Conservation (phyloP, 2,329 filamentous ascomycete species). For the Colletotrichum filicis region DNA sequence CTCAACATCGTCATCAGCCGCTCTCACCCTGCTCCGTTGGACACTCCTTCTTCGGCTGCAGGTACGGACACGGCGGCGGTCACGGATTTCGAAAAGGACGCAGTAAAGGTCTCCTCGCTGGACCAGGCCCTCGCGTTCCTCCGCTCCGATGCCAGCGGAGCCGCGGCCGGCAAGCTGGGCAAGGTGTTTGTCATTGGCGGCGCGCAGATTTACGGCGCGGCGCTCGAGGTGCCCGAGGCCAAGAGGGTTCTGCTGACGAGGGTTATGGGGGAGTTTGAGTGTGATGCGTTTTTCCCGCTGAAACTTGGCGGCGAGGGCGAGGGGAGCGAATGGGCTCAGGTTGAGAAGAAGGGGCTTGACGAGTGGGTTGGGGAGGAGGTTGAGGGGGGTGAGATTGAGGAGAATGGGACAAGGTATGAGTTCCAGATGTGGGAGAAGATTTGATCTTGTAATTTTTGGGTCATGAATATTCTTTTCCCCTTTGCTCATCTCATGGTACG, state of each 20-base stretch:
- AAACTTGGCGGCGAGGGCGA: slow-evolving; percentile 53
- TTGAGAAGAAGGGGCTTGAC: slow-evolving; percentile 62
- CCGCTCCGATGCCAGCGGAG: slow-evolving; percentile 44
- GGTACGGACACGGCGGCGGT: not conserved
- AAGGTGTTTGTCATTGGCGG: slow-evolving; percentile 91
- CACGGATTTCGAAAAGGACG: slow-evolving; percentile 49
- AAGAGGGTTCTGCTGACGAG: slow-evolving; percentile 76
- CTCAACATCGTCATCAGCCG: slow-evolving; percentile 86
- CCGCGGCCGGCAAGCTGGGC: slow-evolving; percentile 48
- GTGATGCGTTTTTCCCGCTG: slow-evolving; percentile 80
- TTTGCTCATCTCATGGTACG: not conserved
- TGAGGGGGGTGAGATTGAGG: slow-evolving; percentile 65
- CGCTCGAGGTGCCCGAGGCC: slow-evolving; percentile 69
- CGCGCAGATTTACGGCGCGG: slow-evolving; percentile 82
- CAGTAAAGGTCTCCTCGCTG: slow-evolving; percentile 69
- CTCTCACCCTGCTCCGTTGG: slow-evolving; percentile 44
- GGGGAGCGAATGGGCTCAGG: not conserved
- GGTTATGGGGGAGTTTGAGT: slow-evolving; percentile 75
- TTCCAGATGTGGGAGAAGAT: slow-evolving; percentile 79
- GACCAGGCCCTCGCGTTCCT: slow-evolving; percentile 65
- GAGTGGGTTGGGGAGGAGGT: slow-evolving; percentile 75
- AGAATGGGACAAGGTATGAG: slow-evolving; percentile 73
- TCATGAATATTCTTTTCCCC: not conserved
- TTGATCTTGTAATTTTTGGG: not conserved
- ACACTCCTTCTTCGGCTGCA: slow-evolving; percentile 10